Conservation (phyloP, 2,329 filamentous ascomycete genomes). For the Curvularia sp. region DNA sequence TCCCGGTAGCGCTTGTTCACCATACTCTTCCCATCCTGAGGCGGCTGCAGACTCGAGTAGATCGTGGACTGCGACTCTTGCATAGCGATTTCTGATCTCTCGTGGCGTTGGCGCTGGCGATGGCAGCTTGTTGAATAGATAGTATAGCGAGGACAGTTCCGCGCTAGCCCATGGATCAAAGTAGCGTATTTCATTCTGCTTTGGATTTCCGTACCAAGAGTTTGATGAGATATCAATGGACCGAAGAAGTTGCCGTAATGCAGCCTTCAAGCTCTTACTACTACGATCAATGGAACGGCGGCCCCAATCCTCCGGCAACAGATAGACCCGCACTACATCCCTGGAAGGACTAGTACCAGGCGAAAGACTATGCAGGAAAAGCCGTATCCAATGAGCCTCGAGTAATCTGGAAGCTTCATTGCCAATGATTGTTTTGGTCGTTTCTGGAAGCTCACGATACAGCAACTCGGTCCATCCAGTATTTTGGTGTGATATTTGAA, state of each 20-base stretch:
- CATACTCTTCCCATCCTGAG: slow-evolving; percentile 42
- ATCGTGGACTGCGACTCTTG: slow-evolving; percentile 62
- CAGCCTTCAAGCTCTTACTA: slow-evolving; percentile 54
- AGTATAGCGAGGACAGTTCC: slow-evolving; percentile 65
- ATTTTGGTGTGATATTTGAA: neutral
- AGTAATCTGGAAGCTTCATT: slow-evolving; percentile 37
- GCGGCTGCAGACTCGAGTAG: slow-evolving; percentile 56
- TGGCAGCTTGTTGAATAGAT: slow-evolving; percentile 76
- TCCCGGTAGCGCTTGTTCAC: slow-evolving; percentile 57
- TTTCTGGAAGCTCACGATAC: slow-evolving; percentile 26
- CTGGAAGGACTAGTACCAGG: neutral
- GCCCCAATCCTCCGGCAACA: slow-evolving; percentile 71
- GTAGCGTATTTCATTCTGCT: slow-evolving; percentile 21
- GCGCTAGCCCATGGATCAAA: slow-evolving; percentile 54
- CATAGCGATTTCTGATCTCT: slow-evolving; percentile 59
- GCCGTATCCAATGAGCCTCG: slow-evolving; percentile 47
- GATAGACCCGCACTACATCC: slow-evolving; percentile 61
- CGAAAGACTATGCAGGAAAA: slow-evolving; percentile 28
- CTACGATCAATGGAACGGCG: slow-evolving; percentile 61
- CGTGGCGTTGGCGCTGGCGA: slow-evolving; percentile 68
- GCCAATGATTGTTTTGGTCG: slow-evolving; percentile 35
- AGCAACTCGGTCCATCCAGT: slow-evolving; percentile 39
- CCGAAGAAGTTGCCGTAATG: slow-evolving; percentile 59
- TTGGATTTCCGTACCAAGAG: slow-evolving; percentile 63
- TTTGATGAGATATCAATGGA: slow-evolving; percentile 63